Percentiles rank a stretch among this genome's conserved stretches.
Conservation (phyloP, 352 stramenopile species). For the Globisporangium recalcitrans region DNA sequence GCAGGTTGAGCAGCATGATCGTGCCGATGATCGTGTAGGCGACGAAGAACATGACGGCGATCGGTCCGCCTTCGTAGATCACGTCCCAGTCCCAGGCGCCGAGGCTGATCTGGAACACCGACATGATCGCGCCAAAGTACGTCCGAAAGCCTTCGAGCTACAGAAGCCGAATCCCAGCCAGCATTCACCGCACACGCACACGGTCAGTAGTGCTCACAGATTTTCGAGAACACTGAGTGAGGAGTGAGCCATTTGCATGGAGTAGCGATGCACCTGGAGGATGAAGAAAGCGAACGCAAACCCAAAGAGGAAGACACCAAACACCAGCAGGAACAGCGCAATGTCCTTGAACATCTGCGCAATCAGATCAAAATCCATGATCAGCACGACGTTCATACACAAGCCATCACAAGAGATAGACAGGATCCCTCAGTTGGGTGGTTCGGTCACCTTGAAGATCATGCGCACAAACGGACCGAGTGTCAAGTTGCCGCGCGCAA, state of each 20-base stretch:
- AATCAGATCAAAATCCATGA: background rate
- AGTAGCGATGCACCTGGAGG: slow-evolving; percentile 51
- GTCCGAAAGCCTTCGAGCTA: slow-evolving; percentile 68
- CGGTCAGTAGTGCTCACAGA: too few species aligned
- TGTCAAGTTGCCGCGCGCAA: slow-evolving; percentile 56
- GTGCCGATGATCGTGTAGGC: slow-evolving; percentile 70
- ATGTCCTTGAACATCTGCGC: slow-evolving; percentile 81
- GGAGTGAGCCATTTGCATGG: too few species aligned
- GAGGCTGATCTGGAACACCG: slow-evolving; percentile 68
- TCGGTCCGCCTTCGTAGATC: slow-evolving; percentile 62
- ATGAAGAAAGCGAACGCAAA: slow-evolving; percentile 84
- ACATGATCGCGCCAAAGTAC: slow-evolving; percentile 50
- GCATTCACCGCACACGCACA: too few species aligned
- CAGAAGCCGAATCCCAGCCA: background rate
- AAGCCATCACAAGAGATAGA: too few species aligned
- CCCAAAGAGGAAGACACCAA: slow-evolving; percentile 62
- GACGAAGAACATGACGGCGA: slow-evolving; percentile 70
- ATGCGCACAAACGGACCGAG: slow-evolving; percentile 79
- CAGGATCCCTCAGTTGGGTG: background rate
- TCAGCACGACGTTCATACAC: too few species aligned
- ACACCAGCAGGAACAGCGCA: slow-evolving; percentile 66
- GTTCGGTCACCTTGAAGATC: slow-evolving; percentile 63
- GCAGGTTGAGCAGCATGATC: slow-evolving; percentile 79
- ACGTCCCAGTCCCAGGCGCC: slow-evolving; percentile 71
- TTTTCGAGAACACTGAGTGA: too few species aligned